Conservation (phyloP, 306 rosid genomes). For the Begonia loranthoides region DNA sequence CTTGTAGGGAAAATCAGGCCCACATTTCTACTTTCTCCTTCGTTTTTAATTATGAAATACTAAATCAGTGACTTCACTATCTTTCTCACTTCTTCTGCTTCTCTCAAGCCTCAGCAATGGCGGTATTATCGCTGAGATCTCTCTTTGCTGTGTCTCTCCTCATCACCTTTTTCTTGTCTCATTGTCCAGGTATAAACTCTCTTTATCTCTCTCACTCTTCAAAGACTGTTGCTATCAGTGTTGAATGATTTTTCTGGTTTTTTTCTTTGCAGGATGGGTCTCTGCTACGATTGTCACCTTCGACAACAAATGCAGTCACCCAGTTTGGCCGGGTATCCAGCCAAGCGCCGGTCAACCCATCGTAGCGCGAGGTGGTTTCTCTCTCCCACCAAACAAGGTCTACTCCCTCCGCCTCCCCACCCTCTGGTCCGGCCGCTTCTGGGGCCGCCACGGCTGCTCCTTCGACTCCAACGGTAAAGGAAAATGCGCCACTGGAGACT, state of each 20-base stretch:
- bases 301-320: slow-evolving; percentile 65
- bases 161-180: slow-evolving; percentile 12
- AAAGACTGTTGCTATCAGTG: background rate
- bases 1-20: background rate
- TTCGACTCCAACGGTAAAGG: slow-evolving; percentile 73
- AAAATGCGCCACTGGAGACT: slow-evolving; percentile 83
- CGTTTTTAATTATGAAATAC: background rate
- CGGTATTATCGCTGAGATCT: slow-evolving; percentile 8
- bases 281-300: slow-evolving; percentile 32
- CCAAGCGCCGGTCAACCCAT: slow-evolving; percentile 78
- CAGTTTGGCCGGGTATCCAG: slow-evolving; percentile 94
- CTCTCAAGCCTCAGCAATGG: slow-evolving; percentile 19
- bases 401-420: slow-evolving; percentile 49
- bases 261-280: slow-evolving; percentile 2
- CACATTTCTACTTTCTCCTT: slow-evolving; percentile 7
- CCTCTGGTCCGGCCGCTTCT: slow-evolving; percentile 93
- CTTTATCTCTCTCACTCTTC: background rate
- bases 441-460: slow-evolving; percentile 94
- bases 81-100: background rate
- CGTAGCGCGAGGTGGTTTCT: slow-evolving; percentile 78
- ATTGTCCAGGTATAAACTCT: slow-evolving; percentile 23
- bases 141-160: slow-evolving; percentile 21
- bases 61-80: slow-evolving; percentile 9
- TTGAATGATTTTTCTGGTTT: background rate
- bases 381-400: slow-evolving; percentile 46